Evolutionary conservation across 139 green algal genomes (phyloP).

Genomic region (Coelastrella sp.): DNA sequence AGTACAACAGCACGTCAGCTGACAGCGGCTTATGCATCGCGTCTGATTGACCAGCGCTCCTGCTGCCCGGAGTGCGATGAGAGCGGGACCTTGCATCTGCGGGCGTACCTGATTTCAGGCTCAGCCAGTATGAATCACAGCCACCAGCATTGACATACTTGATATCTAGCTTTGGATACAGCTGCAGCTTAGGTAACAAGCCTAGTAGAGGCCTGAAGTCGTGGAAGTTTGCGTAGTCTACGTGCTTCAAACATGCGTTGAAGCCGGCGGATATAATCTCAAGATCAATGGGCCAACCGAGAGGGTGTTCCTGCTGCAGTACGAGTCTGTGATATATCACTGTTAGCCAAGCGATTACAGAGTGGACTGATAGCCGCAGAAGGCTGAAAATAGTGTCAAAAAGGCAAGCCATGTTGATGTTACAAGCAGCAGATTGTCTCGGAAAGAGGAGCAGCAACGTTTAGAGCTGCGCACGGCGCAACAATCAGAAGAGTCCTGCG

Average conservation of each 20-base stretch:
- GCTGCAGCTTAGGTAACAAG: background rate
- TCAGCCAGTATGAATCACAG: constrained; percentile 8
- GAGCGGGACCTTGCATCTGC: background rate
- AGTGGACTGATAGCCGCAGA: background rate
- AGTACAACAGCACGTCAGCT: too few relatives aligned
- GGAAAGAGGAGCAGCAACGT: too few relatives aligned
- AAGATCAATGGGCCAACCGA: constrained; percentile 13
- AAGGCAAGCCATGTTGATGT: background rate
- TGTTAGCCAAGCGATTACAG: background rate
- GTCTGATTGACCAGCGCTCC: too few relatives aligned
- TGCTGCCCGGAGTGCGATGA: too few relatives aligned
- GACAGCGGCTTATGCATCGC: too few relatives aligned
- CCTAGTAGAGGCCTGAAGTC: constrained; percentile 19
- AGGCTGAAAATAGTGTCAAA: background rate
- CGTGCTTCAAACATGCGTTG: background rate
- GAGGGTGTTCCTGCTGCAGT: background rate
- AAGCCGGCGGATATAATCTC: constrained; percentile 2
- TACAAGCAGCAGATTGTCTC: too few relatives aligned
- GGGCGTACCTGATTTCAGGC: background rate
- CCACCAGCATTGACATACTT: background rate
- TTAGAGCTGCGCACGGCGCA: too few relatives aligned
- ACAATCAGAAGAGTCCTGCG: too few relatives aligned
- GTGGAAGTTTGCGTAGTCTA: constrained; percentile 11
- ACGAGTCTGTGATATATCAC: background rate
- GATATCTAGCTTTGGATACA: background rate